Conservation (phyloP, 2,329 filamentous ascomycete genomes). For the Neurospora sp. region DNA sequence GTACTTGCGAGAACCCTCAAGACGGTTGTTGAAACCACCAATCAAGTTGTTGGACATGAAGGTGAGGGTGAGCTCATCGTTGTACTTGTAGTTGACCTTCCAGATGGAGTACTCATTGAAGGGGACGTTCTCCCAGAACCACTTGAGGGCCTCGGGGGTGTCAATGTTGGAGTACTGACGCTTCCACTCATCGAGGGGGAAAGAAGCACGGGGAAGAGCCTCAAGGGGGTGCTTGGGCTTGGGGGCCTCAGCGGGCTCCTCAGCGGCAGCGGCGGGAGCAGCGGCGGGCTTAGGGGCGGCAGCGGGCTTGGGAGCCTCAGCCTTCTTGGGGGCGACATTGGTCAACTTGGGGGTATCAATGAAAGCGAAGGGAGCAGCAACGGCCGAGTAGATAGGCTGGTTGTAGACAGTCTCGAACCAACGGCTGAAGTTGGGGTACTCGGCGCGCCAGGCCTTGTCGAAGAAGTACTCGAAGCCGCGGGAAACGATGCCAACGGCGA, state of each 20-base stretch:
- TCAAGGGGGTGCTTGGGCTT: slow-evolving; percentile 98
- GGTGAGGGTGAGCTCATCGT: slow-evolving; percentile 88
- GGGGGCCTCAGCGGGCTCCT: slow-evolving; percentile 44
- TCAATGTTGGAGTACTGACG: slow-evolving; percentile 97
- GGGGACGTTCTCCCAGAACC: slow-evolving; percentile 97
- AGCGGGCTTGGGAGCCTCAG: slow-evolving; percentile 57
- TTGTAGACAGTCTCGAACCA: slow-evolving; percentile 94
- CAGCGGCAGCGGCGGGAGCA: slow-evolving; percentile 31
- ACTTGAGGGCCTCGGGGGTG: slow-evolving; percentile 75
- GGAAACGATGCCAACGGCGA: slow-evolving; percentile 65
- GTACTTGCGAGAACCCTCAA: slow-evolving; percentile 97
- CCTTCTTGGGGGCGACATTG: slow-evolving; percentile 67
- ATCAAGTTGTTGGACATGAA: slow-evolving; percentile 99
- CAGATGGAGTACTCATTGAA: slow-evolving; percentile 94
- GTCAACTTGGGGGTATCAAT: slow-evolving; percentile 71
- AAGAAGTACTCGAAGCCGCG: slow-evolving; percentile 93
- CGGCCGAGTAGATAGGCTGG: slow-evolving; percentile 81
- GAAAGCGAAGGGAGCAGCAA: slow-evolving; percentile 65
- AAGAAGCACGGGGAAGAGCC: slow-evolving; percentile 64
- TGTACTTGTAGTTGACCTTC: slow-evolving; percentile 97
- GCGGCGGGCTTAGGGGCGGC: slow-evolving; percentile 31
- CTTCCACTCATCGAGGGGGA: slow-evolving; percentile 96
- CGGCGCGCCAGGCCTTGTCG: slow-evolving; percentile 75
- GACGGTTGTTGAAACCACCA: slow-evolving; percentile 93
- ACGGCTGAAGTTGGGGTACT: slow-evolving; percentile 77